These are phyloP conservation scores for Dichotomocladium elegans DNA, from an alignment of 371 early-diverging fungal genomes.

Conservation along the genomic window DNA sequence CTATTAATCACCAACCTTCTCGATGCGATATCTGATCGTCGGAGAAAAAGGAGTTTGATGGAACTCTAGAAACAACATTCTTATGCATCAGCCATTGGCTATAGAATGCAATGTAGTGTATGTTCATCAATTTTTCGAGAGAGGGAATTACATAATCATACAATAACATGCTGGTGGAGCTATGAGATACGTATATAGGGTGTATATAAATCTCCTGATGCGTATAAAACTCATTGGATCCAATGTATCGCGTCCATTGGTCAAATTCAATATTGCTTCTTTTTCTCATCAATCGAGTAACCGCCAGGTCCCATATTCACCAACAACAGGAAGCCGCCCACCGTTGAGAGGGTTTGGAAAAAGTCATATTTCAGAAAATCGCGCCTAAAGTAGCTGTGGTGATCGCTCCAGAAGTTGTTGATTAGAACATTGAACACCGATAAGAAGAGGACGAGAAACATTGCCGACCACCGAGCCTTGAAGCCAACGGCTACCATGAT, in stretches of 20 bases:
- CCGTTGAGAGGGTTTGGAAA: constrained; percentile 95
- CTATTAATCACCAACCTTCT: constrained; percentile 23
- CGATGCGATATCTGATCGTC: constrained; percentile 13
- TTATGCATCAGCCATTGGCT: too few species aligned
- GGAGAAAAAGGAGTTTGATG: neutral
- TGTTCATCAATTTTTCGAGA: too few species aligned
- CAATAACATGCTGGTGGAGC: too few species aligned
- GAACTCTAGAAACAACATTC: too few species aligned
- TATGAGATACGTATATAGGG: too few species aligned
- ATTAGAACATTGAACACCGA: constrained; percentile 84
- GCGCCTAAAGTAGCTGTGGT: constrained; percentile 69
- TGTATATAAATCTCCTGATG: too few species aligned
- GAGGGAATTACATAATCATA: too few species aligned
- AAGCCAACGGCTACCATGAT: constrained; percentile 94
- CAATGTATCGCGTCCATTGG: too few species aligned
- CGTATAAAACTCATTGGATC: too few species aligned
- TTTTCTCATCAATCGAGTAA: constrained; percentile 93
- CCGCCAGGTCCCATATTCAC: constrained; percentile 91
- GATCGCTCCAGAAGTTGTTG: constrained; percentile 95
- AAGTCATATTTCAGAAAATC: constrained; percentile 97
- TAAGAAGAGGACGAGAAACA: constrained; percentile 85
- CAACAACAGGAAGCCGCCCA: constrained; percentile 91
- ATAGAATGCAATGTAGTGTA: too few species aligned
- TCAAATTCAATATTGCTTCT: too few species aligned
- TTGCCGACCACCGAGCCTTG: constrained; percentile 93